phyloP scores from a whole-genome alignment of 768 basidiomycete genomes.

The Leucosporidium creatinivorum region DNA sequence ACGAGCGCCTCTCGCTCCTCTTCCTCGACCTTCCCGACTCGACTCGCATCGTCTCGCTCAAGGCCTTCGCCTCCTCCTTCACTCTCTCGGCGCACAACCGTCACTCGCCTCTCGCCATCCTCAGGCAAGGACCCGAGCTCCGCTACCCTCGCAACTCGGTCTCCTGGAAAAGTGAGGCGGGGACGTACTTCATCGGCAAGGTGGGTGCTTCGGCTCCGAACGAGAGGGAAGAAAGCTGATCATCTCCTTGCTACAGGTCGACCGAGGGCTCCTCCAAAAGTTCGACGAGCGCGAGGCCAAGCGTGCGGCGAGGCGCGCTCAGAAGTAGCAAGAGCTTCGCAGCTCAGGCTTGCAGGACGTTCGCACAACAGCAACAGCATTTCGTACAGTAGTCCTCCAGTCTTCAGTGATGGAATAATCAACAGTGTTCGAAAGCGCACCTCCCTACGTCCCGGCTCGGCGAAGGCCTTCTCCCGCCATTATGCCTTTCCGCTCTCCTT shows the following conservation, averaged over 20 bases:
- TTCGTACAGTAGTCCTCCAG: too few species aligned
- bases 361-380: too few species aligned
- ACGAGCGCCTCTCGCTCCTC: conserved; percentile 74
- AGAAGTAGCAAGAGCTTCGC: too few species aligned
- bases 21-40: conserved; percentile 93
- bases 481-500: not conserved
- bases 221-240: not conserved
- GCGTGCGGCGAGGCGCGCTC: not conserved
- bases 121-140: conserved; percentile 38
- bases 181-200: conserved; percentile 17
- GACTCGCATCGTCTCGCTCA: conserved; percentile 78
- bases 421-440: too few species aligned
- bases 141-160: conserved; percentile 24
- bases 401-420: too few species aligned
- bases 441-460: too few species aligned
- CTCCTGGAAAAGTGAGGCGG: conserved; percentile 30
- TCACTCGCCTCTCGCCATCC: conserved; percentile 72
- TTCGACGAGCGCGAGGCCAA: not conserved
- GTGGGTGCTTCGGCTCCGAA: not conserved
- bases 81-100: conserved; percentile 81
- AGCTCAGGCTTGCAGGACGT: too few species aligned
- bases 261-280: not conserved
- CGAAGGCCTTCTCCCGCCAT: too few species aligned
- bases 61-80: conserved; percentile 77
- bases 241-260: not conserved